phyloP scores from a whole-genome alignment of 2,329 filamentous ascomycete genomes.

The Fusarium veterinarium region DNA sequence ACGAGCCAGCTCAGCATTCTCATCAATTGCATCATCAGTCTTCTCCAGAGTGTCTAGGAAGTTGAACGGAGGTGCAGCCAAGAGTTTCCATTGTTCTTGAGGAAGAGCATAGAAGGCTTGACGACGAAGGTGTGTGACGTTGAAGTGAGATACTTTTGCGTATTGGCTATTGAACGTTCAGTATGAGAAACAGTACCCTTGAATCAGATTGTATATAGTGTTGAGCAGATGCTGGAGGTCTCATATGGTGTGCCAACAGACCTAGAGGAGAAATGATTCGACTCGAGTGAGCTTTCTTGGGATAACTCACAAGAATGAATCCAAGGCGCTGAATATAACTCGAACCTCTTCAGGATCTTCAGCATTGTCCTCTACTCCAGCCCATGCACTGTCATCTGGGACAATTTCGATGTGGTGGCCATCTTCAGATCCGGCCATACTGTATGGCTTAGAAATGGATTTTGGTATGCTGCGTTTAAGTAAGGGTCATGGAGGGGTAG shows the following conservation, averaged over 20 bases:
- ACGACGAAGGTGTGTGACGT: constrained; percentile 88
- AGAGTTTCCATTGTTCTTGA: constrained; percentile 82
- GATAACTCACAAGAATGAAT: constrained; percentile 74
- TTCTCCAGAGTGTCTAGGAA: constrained; percentile 81
- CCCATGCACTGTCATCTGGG: constrained; percentile 62
- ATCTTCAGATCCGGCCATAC: constrained; percentile 39
- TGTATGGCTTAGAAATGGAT: constrained; percentile 10
- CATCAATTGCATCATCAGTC: constrained; percentile 88
- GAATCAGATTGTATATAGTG: rapidly evolving
- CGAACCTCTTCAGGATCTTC: constrained; percentile 82
- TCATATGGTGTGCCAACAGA: background rate
- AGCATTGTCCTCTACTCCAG: constrained; percentile 72
- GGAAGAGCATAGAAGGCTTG: constrained; percentile 95
- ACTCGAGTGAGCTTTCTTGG: background rate
- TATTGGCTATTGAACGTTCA: constrained; percentile 73
- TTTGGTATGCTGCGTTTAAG: constrained; percentile 14
- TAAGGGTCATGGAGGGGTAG: constrained; percentile 29
- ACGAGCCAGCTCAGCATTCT: constrained; percentile 85
- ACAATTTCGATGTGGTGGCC: constrained; percentile 28
- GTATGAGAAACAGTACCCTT: background rate
- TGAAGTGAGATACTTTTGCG: constrained; percentile 84
- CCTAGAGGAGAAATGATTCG: background rate
- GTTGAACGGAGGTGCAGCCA: constrained; percentile 84
- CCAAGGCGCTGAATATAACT: constrained; percentile 83
- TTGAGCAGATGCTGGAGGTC: background rate